Conservation (phyloP, 768 basidiomycete genomes). For the Naematelia aurantialba region DNA sequence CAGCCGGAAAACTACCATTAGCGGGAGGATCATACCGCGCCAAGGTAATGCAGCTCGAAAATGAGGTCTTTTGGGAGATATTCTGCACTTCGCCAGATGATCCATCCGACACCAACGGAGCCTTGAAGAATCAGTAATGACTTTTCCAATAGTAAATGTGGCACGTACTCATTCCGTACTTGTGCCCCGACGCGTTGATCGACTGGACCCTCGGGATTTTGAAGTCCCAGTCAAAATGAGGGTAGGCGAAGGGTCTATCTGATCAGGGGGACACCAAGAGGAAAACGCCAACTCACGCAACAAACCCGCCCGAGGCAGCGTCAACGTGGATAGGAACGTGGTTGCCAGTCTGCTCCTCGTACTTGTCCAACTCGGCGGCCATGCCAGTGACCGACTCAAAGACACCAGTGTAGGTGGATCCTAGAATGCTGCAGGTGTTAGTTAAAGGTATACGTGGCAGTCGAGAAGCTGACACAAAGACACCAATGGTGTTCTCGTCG, state of each 20-base stretch:
- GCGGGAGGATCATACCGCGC: slow-evolving; percentile 17
- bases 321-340: slow-evolving; percentile 61
- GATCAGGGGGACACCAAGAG: neutral
- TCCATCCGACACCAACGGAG: slow-evolving; percentile 58
- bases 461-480: slow-evolving; percentile 53
- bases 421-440: slow-evolving; percentile 21
- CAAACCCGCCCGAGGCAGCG: slow-evolving; percentile 60
- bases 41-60: slow-evolving; percentile 60
- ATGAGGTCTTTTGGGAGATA: slow-evolving; percentile 67
- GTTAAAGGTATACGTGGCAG: slow-evolving; percentile 52
- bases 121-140: slow-evolving; percentile 9
- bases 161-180: slow-evolving; percentile 56
- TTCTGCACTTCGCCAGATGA: slow-evolving; percentile 61
- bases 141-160: neutral
- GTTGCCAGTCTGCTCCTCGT: slow-evolving; percentile 55
- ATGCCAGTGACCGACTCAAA: slow-evolving; percentile 82
- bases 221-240: slow-evolving; percentile 60
- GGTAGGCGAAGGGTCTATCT: slow-evolving; percentile 52
- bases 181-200: slow-evolving; percentile 54
- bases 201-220: slow-evolving; percentile 60
- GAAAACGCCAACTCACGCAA: slow-evolving; percentile 66
- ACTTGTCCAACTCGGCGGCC: slow-evolving; percentile 60
- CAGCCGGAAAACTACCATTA: neutral
- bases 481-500: slow-evolving; percentile 66
- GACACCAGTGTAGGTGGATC: slow-evolving; percentile 58